A percentile compares a stretch with the other conserved stretches of the same genome.
Conservation (phyloP, 495 filamentous ascomycete species). For the Chlorociboria aeruginascens region DNA sequence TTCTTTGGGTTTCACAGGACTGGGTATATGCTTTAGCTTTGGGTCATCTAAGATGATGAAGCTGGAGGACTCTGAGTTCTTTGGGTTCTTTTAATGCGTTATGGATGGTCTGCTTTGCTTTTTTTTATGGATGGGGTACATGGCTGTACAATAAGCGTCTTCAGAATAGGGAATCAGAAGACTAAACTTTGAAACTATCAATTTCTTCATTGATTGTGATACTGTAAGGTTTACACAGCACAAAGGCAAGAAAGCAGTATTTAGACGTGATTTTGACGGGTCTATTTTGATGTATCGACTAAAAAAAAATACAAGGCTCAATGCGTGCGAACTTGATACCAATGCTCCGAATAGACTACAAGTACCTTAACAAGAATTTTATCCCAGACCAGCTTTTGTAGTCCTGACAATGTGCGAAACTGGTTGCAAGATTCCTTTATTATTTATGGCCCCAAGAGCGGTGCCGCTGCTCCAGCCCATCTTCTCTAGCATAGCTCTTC, state of each 20-base stretch:
- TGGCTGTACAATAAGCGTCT: conserved; percentile 68
- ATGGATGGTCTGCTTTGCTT: conserved; percentile 65
- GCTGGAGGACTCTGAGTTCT: conserved; percentile 53
- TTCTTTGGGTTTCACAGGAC: conserved; percentile 33
- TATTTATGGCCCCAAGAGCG: conserved; percentile 68
- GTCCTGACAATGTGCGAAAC: conserved; percentile 83
- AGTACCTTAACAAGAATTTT: conserved; percentile 19
- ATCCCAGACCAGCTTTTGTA: conserved; percentile 72
- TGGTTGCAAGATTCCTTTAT: conserved; percentile 79
- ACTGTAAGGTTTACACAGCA: too few species aligned
- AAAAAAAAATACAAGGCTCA: neutral
- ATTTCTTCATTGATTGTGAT: too few species aligned
- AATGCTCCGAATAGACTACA: neutral
- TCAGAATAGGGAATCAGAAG: conserved; percentile 47
- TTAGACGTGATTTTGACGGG: neutral
- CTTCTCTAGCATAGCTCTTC: conserved; percentile 83
- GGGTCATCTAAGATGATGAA: conserved; percentile 44
- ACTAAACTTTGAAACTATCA: conserved; percentile 28
- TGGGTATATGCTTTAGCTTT: conserved; percentile 35
- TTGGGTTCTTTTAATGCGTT: conserved; percentile 75
- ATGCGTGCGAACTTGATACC: neutral
- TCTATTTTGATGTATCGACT: neutral
- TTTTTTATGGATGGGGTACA: conserved; percentile 52
- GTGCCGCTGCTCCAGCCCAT: conserved; percentile 94
- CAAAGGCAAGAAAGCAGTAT: too few species aligned